A percentile compares a stretch with the other conserved stretches of the same genome.
Evolutionary conservation across 1,284 basidiomycete genomes (phyloP).

Genomic region (Thecaphora thlaspeos): DNA sequence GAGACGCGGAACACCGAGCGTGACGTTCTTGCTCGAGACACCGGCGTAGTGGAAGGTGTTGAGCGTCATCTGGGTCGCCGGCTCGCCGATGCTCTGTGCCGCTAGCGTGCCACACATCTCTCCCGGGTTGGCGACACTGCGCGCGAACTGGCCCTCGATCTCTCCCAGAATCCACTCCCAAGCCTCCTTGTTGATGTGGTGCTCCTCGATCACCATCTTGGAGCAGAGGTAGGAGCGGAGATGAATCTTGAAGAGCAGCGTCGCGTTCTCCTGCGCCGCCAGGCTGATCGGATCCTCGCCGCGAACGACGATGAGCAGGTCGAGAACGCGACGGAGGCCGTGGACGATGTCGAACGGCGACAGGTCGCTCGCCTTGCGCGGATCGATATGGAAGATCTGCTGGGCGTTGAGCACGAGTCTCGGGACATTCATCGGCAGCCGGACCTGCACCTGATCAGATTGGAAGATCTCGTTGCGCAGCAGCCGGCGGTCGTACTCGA

Average conservation of each 20-base stretch:
- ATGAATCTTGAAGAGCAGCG: constrained; percentile 82
- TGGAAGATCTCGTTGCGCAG: constrained; percentile 80
- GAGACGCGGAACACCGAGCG: constrained; percentile 95
- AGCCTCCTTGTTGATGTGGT: constrained; percentile 64
- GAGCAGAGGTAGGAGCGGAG: constrained; percentile 54
- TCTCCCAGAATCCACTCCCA: constrained; percentile 98
- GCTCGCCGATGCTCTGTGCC: constrained; percentile 98
- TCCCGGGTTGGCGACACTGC: constrained; percentile 85
- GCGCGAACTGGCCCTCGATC: constrained; percentile 70
- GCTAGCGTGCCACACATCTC: constrained; percentile 99
- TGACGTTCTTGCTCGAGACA: constrained; percentile 98
- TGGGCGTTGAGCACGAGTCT: constrained; percentile 93
- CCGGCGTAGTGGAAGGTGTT: constrained; percentile 99
- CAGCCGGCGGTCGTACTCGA: constrained; percentile 72
- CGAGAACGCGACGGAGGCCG: constrained; percentile 62
- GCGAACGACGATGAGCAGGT: constrained; percentile 68
- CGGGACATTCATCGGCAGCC: constrained; percentile 69
- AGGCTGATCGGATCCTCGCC: constrained; percentile 68
- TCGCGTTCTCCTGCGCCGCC: constrained; percentile 85
- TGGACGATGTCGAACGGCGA: constrained; percentile 84
- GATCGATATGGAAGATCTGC: constrained; percentile 96
- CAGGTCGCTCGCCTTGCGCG: constrained; percentile 86
- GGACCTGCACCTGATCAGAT: constrained; percentile 69
- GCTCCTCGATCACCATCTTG: constrained; percentile 55
- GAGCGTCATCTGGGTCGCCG: constrained; percentile 98